A percentile compares a stretch with the other conserved stretches of the same genome.
Conservation (phyloP, 176 grass and related monocot species). For the Thinopyrum elongatum region DNA sequence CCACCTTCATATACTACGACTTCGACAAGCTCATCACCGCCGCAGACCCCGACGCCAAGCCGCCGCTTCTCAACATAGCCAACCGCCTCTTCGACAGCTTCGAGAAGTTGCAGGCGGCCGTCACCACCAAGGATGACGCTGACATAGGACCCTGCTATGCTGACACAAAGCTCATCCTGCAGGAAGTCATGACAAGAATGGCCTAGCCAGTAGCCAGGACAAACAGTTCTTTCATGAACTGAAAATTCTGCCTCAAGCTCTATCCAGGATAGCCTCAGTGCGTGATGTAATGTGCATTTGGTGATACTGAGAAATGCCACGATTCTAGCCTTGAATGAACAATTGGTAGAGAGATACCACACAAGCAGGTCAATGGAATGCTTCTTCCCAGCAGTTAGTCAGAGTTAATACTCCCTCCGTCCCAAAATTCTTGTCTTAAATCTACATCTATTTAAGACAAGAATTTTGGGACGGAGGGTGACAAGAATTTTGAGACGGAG, state of each 20-base stretch:
- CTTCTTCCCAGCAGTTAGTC: neutral
- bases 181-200: constrained; percentile 71
- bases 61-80: constrained; percentile 42
- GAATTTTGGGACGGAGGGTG: no score
- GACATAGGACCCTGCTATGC: constrained; percentile 48
- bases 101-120: constrained; percentile 59
- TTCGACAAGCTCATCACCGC: constrained; percentile 82
- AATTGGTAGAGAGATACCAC: neutral
- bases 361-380: neutral
- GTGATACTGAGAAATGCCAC: neutral
- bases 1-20: constrained; percentile 89
- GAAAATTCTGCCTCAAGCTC: neutral
- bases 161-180: constrained; percentile 50
- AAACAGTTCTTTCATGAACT: neutral
- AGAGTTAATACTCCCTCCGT: neutral
- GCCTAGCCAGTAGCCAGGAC: constrained; percentile 22
- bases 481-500: no score
- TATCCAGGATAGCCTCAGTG: neutral
- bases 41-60: constrained; percentile 38
- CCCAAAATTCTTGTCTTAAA: no score
- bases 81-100: constrained; percentile 77
- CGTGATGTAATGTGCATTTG: neutral
- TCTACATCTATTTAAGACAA: no score
- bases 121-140: constrained; percentile 48
- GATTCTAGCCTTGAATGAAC: neutral